A percentile compares a stretch with the other conserved stretches of the same genome.
These are phyloP conservation scores for Podospora bellae-mahoneyi DNA, from an alignment of 495 filamentous ascomycete genomes.

Conservation along the genomic window DNA sequence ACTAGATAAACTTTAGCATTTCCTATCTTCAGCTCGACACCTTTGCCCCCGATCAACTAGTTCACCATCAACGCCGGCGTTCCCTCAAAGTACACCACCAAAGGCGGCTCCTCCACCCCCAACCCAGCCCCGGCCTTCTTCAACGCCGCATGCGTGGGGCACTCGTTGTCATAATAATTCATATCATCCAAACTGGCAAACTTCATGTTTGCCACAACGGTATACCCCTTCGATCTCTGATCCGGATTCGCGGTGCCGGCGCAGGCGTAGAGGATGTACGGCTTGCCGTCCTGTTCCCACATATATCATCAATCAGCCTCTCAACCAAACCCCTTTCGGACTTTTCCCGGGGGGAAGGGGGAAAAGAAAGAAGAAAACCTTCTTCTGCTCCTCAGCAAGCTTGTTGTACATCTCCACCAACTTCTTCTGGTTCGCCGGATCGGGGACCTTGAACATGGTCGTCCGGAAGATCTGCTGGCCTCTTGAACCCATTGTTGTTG, in stretches of 20 bases:
- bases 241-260: conserved; percentile 49
- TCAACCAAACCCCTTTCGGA: too few species aligned
- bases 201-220: conserved; percentile 53
- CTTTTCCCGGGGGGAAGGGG: too few species aligned
- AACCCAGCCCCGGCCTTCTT: conserved; percentile 46
- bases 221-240: conserved; percentile 61
- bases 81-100: conserved; percentile 50
- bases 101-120: conserved; percentile 41
- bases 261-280: conserved; percentile 56
- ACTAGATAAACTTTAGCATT: too few species aligned
- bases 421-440: conserved; percentile 29
- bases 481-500: conserved; percentile 2
- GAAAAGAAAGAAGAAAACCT: conserved; percentile 22
- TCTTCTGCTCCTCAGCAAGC: conserved; percentile 25
- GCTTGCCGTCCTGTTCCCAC: conserved; percentile 55
- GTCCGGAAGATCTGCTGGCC: conserved; percentile 26
- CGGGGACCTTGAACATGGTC: conserved; percentile 42
- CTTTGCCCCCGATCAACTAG: neutral
- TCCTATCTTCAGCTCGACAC: too few species aligned
- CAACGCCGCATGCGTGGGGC: conserved; percentile 57
- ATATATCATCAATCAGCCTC: neutral
- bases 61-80: neutral
- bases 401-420: conserved; percentile 33
- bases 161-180: conserved; percentile 65
- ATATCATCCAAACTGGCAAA: conserved; percentile 65